Evolutionary conservation across 1,139 yeast genomes (phyloP).

Genomic region (Sporopachydermia cereana): DNA sequence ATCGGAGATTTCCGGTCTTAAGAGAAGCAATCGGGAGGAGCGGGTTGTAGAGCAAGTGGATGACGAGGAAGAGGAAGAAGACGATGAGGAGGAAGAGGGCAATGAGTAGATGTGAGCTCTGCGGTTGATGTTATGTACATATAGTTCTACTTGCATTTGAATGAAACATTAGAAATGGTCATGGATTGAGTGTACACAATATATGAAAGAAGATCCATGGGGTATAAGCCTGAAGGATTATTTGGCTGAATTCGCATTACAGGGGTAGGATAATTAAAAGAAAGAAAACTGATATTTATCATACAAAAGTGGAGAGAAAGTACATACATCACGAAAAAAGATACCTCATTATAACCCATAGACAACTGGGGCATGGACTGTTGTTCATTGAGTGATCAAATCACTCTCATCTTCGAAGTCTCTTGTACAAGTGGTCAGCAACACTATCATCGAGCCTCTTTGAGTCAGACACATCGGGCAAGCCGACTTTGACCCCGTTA

Average conservation of each 20-base stretch:
- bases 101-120: conserved; percentile 8
- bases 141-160: neutral
- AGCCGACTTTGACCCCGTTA: conserved; percentile 3
- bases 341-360: too few species aligned
- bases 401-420: too few species aligned
- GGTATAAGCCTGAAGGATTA: too few species aligned
- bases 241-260: too few species aligned
- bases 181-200: neutral
- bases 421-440: too few species aligned
- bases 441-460: neutral
- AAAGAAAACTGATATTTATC: too few species aligned
- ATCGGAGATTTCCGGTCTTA: conserved; percentile 36
- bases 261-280: too few species aligned
- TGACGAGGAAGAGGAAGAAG: conserved; percentile 27
- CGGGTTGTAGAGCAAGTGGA: conserved; percentile 39
- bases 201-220: too few species aligned
- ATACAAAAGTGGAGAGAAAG: too few species aligned
- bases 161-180: neutral
- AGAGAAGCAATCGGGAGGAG: conserved; percentile 48
- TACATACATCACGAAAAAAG: too few species aligned
- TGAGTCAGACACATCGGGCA: conserved; percentile 1
- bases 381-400: too few species aligned
- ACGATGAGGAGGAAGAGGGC: conserved; percentile 17
- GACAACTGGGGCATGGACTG: too few species aligned
- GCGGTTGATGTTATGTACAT: conserved; percentile 1